These are phyloP conservation scores for Hypoxylon sp. DNA, from an alignment of 2,329 filamentous ascomycete species.

Conservation along the genomic window DNA sequence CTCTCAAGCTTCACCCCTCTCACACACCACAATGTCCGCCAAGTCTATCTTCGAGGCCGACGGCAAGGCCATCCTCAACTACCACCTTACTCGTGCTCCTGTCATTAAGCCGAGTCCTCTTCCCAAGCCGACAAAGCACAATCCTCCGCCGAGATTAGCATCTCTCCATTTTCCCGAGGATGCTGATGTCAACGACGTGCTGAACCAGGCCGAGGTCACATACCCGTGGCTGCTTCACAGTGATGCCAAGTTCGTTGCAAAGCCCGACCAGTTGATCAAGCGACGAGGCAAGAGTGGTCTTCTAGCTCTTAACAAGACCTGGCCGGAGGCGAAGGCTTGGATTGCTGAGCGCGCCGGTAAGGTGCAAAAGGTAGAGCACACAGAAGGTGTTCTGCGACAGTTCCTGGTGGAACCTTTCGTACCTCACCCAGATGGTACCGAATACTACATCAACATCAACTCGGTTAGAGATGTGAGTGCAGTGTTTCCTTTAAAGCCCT, in stretches of 20 bases:
- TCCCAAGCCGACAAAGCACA: conserved; percentile 86
- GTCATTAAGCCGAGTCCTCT: conserved; percentile 99
- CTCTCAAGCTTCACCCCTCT: conserved; percentile 44
- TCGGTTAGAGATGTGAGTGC: conserved; percentile 96
- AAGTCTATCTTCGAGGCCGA: conserved; percentile 99
- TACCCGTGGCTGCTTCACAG: conserved; percentile 93
- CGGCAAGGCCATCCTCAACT: conserved; percentile 99
- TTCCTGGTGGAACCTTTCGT: conserved; percentile 99
- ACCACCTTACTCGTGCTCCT: conserved; percentile 97
- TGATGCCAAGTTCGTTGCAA: conserved; percentile 94
- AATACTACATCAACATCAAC: conserved; percentile 99
- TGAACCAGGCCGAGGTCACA: conserved; percentile 95
- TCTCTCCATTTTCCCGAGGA: conserved; percentile 95
- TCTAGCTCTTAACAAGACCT: conserved; percentile 95
- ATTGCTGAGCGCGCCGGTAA: conserved; percentile 93
- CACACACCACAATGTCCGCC: conserved; percentile 79
- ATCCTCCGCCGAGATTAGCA: conserved; percentile 90
- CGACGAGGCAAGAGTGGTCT: conserved; percentile 98
- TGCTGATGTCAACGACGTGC: conserved; percentile 83
- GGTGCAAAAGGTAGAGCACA: conserved; percentile 91
- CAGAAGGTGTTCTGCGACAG: conserved; percentile 88
- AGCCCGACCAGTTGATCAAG: conserved; percentile 99
- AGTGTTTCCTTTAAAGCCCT: conserved; percentile 29
- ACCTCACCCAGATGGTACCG: conserved; percentile 92
- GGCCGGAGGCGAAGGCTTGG: conserved; percentile 94